Base-by-base conservation (phyloP, 495 filamentous ascomycete species). In the Tuber calosporum region DNA sequence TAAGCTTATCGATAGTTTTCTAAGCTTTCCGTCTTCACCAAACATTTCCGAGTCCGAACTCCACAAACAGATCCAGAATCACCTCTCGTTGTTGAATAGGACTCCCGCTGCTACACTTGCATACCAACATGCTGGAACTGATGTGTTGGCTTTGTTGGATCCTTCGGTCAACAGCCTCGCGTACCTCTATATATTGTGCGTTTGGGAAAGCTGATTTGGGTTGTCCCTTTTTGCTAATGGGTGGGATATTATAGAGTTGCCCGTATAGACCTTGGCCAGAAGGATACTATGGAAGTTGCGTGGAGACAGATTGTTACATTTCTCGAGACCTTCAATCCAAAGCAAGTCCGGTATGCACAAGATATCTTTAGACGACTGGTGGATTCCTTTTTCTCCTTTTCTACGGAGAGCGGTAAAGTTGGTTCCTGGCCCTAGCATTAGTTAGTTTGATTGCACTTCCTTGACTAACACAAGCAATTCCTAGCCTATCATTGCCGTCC, bases 161-260 rank as follows among this genome's bases (percentile, higher is more conserved):
- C 80, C 80, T 22, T 70, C 66, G 22, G 72, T 71, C 38, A 81
- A 82, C 38, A 81, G 73, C 62, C 66, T 82, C 40, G 72, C 79
- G 41, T 82, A 82, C 69, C 77, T 82, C 62, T 82, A 80, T 74
- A 73, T 81, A 30, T 48, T 82, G 80, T 82, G 75, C 58, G n/a
- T 40, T 70, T 72, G n/a, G 43, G 30, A 37, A 62, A 58, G 67
- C 4, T 45, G 22, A n/a, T 45, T 39, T 39, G 67, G 67, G 67
- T 43, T 39, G 34, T n/a, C 58, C 68, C 41, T 43, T 73, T 62
- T 69, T 72, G 53, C 70, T 70, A 26, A 77, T 43, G 68, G 30
- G 38, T 39, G 71, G 30, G 39, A 48, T 69, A 17, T 36, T 69
- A 66, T 42, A 79, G 77, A 41, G 71, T 78, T 74, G 76, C 76